These are phyloP conservation scores for Imleria badia DNA, from an alignment of 768 basidiomycete genomes.

Conservation along the genomic window DNA sequence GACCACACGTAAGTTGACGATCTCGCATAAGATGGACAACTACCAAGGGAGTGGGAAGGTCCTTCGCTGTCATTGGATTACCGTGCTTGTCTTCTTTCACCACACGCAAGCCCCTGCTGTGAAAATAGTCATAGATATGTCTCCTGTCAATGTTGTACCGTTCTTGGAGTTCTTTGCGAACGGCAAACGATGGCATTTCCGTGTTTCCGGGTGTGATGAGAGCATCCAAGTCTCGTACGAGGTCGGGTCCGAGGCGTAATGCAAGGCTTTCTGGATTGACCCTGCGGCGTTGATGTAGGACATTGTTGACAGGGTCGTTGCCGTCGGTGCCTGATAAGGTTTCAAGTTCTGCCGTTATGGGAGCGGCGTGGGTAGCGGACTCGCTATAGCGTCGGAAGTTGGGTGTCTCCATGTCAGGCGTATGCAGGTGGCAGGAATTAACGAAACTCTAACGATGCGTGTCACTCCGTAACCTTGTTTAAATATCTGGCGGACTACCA, in stretches of 20 bases:
- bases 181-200: constrained; percentile 74
- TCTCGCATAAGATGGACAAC: constrained; percentile 7
- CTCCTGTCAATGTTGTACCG: constrained; percentile 68
- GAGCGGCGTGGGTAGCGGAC: background rate
- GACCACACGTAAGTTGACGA: constrained; percentile 8
- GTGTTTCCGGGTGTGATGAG: constrained; percentile 62
- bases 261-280: constrained; percentile 73
- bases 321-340: constrained; percentile 15
- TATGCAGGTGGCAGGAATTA: background rate
- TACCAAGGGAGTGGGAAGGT: constrained; percentile 25
- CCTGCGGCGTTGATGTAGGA: constrained; percentile 37
- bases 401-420: constrained; percentile 14
- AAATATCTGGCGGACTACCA: constrained; percentile 11
- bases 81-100: constrained; percentile 64
- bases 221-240: constrained; percentile 72
- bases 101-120: constrained; percentile 59
- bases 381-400: background rate
- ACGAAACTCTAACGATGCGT: background rate
- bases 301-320: constrained; percentile 1
- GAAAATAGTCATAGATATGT: constrained; percentile 80
- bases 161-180: constrained; percentile 69
- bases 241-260: constrained; percentile 60
- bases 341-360: background rate
- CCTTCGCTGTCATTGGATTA: constrained; percentile 39
- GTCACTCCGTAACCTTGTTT: constrained; percentile 6